Base-by-base conservation (phyloP, 176 grass and related monocot genomes). In the Carex parvula region DNA sequence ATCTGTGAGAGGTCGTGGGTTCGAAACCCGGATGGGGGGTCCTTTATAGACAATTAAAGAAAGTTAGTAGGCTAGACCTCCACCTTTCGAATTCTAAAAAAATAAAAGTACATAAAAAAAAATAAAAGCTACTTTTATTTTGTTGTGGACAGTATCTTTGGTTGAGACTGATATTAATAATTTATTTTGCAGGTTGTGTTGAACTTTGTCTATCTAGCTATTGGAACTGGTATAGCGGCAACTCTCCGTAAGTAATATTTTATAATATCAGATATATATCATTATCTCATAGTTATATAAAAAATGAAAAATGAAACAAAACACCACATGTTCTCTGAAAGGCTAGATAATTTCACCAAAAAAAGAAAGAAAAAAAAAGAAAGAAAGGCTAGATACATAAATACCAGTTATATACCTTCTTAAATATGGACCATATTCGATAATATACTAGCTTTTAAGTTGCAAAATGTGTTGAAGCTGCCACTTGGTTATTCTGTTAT, bases 131-230 rank as follows among this genome's bases (percentile, higher is more conserved):
- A 33, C 24, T 65, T 14, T 37, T 7, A 64, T 64, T 64, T 39
- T 64, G 24, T 64, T 64, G 26, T 30, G 6, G 7, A 60, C 0
- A 8, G 10, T 24, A 50, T 14, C 8, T 6, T 46, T 44, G 11
- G 8, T 71, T 75, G 21, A 15, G n/a, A 30, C 44, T 55, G 14
- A 82, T 52, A 17, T 33, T 50, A 32, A 54, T 68, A 26, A 24
- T 68, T 70, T 58, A 57, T 37, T 52, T 85, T 89, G 84, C 85
- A 92, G 85, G 74, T 54, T n/a, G 88, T 80, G 65, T 62, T 92
- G 65, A 89, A 92, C 68, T 89, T 92, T 86, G 70, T 92, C 63
- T 91, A 91, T 89, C 83, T 92, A 86, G 87, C 66, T 68, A 77
- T 92, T 68, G 87, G 84, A 55, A 84, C 90, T 13, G 79, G 87